A percentile compares a stretch with the other conserved stretches of the same genome.
phyloP scores from a whole-genome alignment of 108 stramenopile species.

The Conticribra weissflogii region DNA sequence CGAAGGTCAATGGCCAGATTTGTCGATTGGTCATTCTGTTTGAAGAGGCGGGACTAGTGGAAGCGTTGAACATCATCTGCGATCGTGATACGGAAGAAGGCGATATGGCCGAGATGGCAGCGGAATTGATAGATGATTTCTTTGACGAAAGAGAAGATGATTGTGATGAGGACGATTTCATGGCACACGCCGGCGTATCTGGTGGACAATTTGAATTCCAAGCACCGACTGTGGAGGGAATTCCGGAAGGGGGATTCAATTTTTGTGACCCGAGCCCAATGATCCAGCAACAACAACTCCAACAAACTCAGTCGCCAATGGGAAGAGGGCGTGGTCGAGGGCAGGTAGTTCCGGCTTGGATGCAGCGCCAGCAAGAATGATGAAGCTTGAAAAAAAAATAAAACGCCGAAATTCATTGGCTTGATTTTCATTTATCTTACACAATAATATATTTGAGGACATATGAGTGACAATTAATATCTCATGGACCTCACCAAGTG shows the following conservation, averaged over 20 bases:
- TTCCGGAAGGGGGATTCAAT: constrained; percentile 4
- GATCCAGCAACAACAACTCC: neutral
- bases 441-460: too few relatives aligned
- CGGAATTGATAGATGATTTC: constrained; percentile 33
- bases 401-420: too few relatives aligned
- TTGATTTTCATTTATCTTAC: too few relatives aligned
- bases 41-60: constrained; percentile 42
- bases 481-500: too few relatives aligned
- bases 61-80: constrained; percentile 40
- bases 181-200: neutral
- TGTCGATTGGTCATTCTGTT: constrained; percentile 20
- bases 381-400: too few relatives aligned
- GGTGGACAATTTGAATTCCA: constrained; percentile 34
- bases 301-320: neutral
- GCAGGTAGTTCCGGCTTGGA: constrained; percentile 7
- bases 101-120: constrained; percentile 33
- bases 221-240: neutral
- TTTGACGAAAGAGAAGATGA: constrained; percentile 29
- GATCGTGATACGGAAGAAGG: constrained; percentile 39
- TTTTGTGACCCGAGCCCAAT: neutral
- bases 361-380: constrained; percentile 1
- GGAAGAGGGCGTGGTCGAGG: constrained; percentile 15
- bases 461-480: too few relatives aligned
- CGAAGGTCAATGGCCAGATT: neutral
- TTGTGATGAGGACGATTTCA: constrained; percentile 6